Evolutionary conservation across 208 protist genomes (phyloP).

Genomic region (Acanthamoeba sp.): DNA sequence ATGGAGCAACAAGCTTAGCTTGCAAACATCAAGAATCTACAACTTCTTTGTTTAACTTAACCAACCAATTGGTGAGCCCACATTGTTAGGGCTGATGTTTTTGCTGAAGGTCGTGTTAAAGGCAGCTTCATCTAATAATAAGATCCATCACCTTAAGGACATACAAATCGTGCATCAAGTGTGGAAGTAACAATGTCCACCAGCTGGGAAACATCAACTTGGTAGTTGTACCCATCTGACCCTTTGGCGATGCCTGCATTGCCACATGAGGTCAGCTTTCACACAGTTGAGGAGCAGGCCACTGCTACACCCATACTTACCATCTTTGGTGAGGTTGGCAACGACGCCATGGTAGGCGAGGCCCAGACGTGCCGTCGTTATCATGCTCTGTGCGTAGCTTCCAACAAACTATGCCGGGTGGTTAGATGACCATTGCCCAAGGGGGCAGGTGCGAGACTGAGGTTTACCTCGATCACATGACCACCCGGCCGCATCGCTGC

Average conservation of each 20-base stretch:
- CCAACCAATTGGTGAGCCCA: too few species aligned
- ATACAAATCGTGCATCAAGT: background rate
- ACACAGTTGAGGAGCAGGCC: background rate
- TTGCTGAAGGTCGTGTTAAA: too few species aligned
- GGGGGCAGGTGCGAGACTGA: too few species aligned
- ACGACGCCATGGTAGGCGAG: conserved; percentile 6
- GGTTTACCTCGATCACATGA: conserved; percentile 19
- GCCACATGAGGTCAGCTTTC: background rate
- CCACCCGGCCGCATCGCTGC: background rate
- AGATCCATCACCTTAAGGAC: background rate
- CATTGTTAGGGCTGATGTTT: too few species aligned
- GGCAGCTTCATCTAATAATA: too few species aligned
- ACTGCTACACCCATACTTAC: background rate
- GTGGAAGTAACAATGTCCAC: background rate
- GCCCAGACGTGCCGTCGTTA: background rate
- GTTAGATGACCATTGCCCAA: too few species aligned
- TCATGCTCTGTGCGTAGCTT: conserved; percentile 16
- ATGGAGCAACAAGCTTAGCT: too few species aligned
- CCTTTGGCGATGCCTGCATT: background rate
- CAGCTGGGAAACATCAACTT: background rate
- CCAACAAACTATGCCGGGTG: background rate
- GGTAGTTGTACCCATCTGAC: background rate
- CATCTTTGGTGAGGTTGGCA: background rate
- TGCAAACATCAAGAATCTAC: too few species aligned
- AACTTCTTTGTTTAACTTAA: too few species aligned